Conservation (phyloP, 2,329 filamentous ascomycete genomes). For the Teratosphaeria gauchensis region DNA sequence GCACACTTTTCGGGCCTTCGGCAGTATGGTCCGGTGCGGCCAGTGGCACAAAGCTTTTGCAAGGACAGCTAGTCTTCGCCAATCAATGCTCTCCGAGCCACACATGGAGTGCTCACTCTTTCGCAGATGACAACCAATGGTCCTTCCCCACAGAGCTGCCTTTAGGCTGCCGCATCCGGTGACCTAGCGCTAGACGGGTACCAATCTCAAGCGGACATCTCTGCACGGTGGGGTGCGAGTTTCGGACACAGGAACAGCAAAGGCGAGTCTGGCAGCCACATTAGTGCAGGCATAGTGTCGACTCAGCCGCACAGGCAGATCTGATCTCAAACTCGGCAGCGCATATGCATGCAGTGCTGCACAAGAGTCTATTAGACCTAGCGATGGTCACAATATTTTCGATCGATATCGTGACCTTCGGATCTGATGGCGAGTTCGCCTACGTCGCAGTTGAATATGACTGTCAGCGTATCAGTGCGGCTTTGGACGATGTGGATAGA, state of each 20-base stretch:
- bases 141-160: neutral
- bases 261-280: neutral
- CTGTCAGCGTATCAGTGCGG: neutral
- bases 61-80: neutral
- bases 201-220: neutral
- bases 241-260: neutral
- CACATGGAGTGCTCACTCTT: neutral
- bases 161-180: neutral
- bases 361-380: neutral
- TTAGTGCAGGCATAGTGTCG: neutral
- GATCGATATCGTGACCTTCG: neutral
- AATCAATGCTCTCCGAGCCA: neutral
- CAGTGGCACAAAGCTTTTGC: neutral
- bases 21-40: neutral
- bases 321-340: neutral
- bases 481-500: neutral
- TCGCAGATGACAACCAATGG: neutral
- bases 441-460: neutral
- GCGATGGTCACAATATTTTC: neutral
- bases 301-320: neutral
- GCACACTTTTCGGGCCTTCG: neutral
- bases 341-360: neutral
- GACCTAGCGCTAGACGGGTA: neutral
- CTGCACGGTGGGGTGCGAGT: neutral
- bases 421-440: neutral